A percentile compares a stretch with the other conserved stretches of the same genome.
phyloP scores from a whole-genome alignment of 2,329 filamentous ascomycete species.

The Aspergillus hortae region DNA sequence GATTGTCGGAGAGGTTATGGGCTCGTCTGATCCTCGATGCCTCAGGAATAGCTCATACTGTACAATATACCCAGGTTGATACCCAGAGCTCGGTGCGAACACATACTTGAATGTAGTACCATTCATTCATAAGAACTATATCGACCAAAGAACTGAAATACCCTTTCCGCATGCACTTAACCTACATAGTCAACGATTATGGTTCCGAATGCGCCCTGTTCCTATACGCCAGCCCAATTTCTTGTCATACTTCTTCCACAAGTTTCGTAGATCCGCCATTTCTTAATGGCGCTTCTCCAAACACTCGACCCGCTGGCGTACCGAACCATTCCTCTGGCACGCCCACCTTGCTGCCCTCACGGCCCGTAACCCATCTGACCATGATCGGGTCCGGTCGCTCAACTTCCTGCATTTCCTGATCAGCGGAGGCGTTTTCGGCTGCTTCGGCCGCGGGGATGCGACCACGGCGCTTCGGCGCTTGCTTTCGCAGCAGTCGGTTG shows the following conservation, averaged over 20 bases:
- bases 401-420: slow-evolving; percentile 34
- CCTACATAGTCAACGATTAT: not conserved
- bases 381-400: slow-evolving; percentile 43
- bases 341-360: slow-evolving; percentile 38
- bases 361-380: slow-evolving; percentile 44
- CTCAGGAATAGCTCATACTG: no score
- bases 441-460: slow-evolving; percentile 46
- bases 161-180: not conserved
- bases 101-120: not conserved
- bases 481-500: slow-evolving; percentile 64
- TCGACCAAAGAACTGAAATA: not conserved
- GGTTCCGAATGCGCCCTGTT: slow-evolving; percentile 13
- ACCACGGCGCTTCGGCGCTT: slow-evolving; percentile 57
- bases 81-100: no score
- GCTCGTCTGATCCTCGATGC: no score
- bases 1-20: no score
- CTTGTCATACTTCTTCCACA: slow-evolving; percentile 36
- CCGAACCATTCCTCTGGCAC: slow-evolving; percentile 49
- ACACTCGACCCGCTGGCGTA: slow-evolving; percentile 38
- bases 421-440: slow-evolving; percentile 39
- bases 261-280: slow-evolving; percentile 24
- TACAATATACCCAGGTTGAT: no score
- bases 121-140: no score
- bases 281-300: slow-evolving; percentile 24
- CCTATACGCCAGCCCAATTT: not conserved